Percentiles rank a stretch among this genome's conserved stretches.
These are phyloP conservation scores for Elasticomyces elasticus DNA, from an alignment of 495 filamentous ascomycete genomes.

Conservation along the genomic window DNA sequence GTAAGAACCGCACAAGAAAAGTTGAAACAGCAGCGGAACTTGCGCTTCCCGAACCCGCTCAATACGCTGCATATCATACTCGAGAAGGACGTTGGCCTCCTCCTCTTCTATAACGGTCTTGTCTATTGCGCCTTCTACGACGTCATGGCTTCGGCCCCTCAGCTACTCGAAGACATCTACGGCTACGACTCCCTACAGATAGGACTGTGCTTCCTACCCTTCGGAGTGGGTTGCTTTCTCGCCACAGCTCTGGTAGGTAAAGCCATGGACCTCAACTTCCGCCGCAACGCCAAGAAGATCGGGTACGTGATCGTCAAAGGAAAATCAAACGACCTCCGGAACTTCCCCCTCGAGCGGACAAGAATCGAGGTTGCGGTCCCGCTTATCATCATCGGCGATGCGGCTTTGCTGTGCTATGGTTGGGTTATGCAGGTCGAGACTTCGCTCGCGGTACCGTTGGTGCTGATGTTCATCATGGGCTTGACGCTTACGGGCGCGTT, in stretches of 20 bases:
- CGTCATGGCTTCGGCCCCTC: conserved; percentile 48
- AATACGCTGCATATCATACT: conserved; percentile 54
- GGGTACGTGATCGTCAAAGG: conserved; percentile 27
- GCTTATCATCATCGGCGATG: conserved; percentile 21
- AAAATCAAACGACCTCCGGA: conserved; percentile 30
- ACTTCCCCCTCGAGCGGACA: conserved; percentile 44
- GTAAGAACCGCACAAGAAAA: conserved; percentile 20
- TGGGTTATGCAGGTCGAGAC: conserved; percentile 31
- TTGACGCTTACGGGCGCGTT: conserved; percentile 46
- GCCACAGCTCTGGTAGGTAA: conserved; percentile 24
- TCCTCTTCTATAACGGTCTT: conserved; percentile 47
- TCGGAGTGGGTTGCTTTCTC: conserved; percentile 22
- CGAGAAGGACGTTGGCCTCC: conserved; percentile 53
- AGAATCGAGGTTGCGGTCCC: conserved; percentile 32
- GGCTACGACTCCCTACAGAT: conserved; percentile 56
- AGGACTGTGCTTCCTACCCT: conserved; percentile 44
- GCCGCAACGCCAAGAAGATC: conserved; percentile 33
- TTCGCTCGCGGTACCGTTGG: conserved; percentile 29
- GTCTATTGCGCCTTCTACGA: conserved; percentile 49
- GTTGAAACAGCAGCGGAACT: conserved; percentile 37
- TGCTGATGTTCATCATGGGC: conserved; percentile 53
- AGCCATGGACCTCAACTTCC: conserved; percentile 36
- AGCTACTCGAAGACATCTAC: conserved; percentile 54
- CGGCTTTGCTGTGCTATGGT: conserved; percentile 30
- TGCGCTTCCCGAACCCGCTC: conserved; percentile 61